Conservation (phyloP, 495 filamentous ascomycete genomes). For the Melanomma pulvis-pyrius region DNA sequence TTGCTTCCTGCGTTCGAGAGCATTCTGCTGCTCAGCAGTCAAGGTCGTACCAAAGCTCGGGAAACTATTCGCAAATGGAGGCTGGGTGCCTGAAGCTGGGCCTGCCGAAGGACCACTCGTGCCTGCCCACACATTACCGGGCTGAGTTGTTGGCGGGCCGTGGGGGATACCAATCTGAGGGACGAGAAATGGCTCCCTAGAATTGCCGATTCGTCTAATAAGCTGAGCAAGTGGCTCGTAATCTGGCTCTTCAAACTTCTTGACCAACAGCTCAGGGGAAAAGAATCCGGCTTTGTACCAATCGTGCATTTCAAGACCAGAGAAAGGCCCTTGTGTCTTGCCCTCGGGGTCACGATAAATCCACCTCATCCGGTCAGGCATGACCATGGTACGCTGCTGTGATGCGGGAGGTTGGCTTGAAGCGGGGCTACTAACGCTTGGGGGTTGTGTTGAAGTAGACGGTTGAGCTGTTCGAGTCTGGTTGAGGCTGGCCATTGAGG, state of each 20-base stretch:
- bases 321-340: conserved; percentile 89
- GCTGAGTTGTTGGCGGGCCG: conserved; percentile 62
- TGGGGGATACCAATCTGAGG: conserved; percentile 94
- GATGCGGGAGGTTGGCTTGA: conserved; percentile 64
- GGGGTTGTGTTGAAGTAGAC: conserved; percentile 29
- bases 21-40: conserved; percentile 97
- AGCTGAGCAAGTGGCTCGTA: conserved; percentile 96
- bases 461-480: conserved; percentile 29
- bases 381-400: conserved; percentile 92
- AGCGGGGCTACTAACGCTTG: conserved; percentile 42
- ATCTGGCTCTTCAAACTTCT: conserved; percentile 87
- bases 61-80: conserved; percentile 93
- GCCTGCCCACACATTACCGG: conserved; percentile 51
- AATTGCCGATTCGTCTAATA: conserved; percentile 95
- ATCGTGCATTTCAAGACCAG: conserved; percentile 97
- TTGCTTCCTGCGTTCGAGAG: conserved; percentile 91
- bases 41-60: conserved; percentile 97
- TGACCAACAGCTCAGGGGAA: conserved; percentile 88
- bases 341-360: conserved; percentile 95
- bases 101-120: conserved; percentile 42
- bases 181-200: conserved; percentile 93
- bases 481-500: conserved; percentile 7
- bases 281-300: conserved; percentile 99
- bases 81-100: conserved; percentile 66
- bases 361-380: conserved; percentile 99